These are phyloP conservation scores for Acacia melanoxylon DNA, from an alignment of 306 rosid genomes.

Conservation along the genomic window DNA sequence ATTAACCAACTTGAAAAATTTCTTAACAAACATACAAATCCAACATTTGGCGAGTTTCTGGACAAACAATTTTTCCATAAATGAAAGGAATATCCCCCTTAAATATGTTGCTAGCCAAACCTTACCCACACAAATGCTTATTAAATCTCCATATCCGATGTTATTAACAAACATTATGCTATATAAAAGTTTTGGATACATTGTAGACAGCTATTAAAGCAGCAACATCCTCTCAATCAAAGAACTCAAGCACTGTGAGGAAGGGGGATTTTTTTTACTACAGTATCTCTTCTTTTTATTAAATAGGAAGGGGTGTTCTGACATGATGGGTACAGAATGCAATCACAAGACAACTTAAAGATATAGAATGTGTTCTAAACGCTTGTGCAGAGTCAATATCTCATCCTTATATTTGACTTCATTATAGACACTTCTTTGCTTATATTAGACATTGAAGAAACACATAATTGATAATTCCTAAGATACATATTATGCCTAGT, in stretches of 20 bases:
- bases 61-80: neutral
- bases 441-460: constrained; percentile 3
- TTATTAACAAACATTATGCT: neutral
- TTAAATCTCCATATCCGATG: neutral
- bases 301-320: neutral
- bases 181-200: neutral
- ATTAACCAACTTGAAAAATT: neutral
- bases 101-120: neutral
- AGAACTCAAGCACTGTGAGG: neutral
- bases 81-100: neutral
- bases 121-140: neutral
- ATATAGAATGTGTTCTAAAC: neutral
- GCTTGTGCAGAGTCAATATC: neutral
- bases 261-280: neutral
- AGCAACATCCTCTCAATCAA: neutral
- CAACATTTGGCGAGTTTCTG: neutral
- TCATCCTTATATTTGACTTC: neutral
- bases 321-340: neutral
- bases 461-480: neutral
- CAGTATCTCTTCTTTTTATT: neutral
- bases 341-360: neutral
- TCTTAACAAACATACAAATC: neutral
- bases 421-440: neutral
- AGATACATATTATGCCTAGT: neutral
- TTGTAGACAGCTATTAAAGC: neutral